Evolutionary conservation across 768 basidiomycete genomes (phyloP).

Genomic region (Rhodocollybia butyracea): DNA sequence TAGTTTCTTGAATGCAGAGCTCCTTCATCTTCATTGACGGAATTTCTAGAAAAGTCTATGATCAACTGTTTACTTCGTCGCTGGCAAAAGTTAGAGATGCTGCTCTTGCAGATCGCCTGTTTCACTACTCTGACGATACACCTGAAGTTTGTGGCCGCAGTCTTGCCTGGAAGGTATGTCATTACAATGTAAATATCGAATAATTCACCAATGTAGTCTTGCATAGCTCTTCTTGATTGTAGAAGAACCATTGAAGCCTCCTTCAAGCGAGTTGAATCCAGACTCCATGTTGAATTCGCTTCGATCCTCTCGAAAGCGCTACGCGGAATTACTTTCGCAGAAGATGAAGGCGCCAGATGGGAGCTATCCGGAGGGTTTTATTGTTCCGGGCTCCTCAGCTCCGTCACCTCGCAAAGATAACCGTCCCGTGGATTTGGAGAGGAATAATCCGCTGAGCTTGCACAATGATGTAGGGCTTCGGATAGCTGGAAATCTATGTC

Average conservation of each 20-base stretch:
- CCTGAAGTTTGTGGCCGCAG: conserved; percentile 69
- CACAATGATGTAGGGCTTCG: conserved; percentile 64
- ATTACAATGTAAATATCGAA: not conserved
- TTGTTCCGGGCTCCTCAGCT: conserved; percentile 44
- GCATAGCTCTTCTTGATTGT: conserved; percentile 66
- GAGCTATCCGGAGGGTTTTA: conserved; percentile 68
- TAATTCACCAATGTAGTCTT: conserved; percentile 14
- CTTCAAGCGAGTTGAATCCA: conserved; percentile 33
- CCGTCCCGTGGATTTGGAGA: conserved; percentile 41
- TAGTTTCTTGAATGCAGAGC: not conserved
- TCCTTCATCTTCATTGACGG: not conserved
- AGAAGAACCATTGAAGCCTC: conserved; percentile 59
- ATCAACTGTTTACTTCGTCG: conserved; percentile 48
- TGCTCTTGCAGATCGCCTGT: conserved; percentile 58
- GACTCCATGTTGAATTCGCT: conserved; percentile 39
- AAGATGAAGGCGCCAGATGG: conserved; percentile 86
- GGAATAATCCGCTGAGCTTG: conserved; percentile 79
- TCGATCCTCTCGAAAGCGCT: conserved; percentile 50
- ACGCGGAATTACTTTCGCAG: conserved; percentile 54
- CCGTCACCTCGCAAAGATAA: conserved; percentile 27
- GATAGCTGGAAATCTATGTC: conserved; percentile 1
- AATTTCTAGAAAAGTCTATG: conserved; percentile 5
- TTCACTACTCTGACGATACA: conserved; percentile 35
- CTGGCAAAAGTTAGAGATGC: conserved; percentile 68
- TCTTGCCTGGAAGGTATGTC: conserved; percentile 77